These are phyloP conservation scores for Coemansia biformis DNA, from an alignment of 192 early-diverging fungal genomes.

Conservation along the genomic window DNA sequence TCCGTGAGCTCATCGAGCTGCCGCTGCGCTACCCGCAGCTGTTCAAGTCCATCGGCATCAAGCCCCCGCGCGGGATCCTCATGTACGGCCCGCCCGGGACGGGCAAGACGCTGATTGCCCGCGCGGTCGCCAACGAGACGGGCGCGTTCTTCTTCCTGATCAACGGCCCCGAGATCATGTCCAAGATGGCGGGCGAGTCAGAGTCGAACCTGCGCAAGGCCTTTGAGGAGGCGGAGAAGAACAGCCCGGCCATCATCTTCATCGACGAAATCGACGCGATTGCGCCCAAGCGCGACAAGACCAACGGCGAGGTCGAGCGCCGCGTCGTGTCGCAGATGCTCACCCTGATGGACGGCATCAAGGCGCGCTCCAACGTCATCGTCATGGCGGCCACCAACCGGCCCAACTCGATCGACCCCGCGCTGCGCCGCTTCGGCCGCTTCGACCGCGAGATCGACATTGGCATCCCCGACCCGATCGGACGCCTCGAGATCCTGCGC, in stretches of 20 bases:
- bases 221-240: conserved; percentile 98
- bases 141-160: conserved; percentile 99
- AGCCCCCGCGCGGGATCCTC: conserved; percentile 95
- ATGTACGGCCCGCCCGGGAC: conserved; percentile 99
- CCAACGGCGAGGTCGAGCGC: conserved; percentile 98
- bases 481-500: conserved; percentile 95
- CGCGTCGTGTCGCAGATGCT: conserved; percentile 97
- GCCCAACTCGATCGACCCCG: conserved; percentile 97
- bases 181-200: conserved; percentile 99
- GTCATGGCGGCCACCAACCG: conserved; percentile 99
- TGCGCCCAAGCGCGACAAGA: conserved; percentile 99
- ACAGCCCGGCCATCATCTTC: conserved; percentile 95
- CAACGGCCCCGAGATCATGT: conserved; percentile 99
- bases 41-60: conserved; percentile 98
- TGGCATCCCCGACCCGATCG: conserved; percentile 97
- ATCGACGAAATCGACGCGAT: conserved; percentile 99
- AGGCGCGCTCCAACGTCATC: conserved; percentile 94
- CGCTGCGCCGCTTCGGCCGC: conserved; percentile 96
- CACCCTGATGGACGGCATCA: conserved; percentile 97
- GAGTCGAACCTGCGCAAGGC: conserved; percentile 97
- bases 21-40: conserved; percentile 97
- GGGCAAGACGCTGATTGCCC: conserved; percentile 97
- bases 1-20: conserved; percentile 95
- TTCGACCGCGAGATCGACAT: conserved; percentile 99
- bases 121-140: conserved; percentile 98